These are phyloP conservation scores for Lentinula lateritia DNA, from an alignment of 768 basidiomycete species.

Conservation along the genomic window DNA sequence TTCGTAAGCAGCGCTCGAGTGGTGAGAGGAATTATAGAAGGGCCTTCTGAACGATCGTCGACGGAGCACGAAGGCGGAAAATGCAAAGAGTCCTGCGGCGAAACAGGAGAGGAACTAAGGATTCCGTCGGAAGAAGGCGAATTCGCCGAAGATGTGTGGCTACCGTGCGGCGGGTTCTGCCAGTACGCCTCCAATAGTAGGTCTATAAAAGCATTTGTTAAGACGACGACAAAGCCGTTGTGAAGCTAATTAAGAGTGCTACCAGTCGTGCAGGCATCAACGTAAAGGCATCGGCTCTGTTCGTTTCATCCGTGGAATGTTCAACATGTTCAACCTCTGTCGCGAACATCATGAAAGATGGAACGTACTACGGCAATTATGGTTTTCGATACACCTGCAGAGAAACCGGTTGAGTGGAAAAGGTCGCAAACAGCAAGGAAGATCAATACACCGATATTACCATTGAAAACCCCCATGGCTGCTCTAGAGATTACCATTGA, in stretches of 20 bases:
- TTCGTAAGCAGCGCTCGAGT: conserved; percentile 17
- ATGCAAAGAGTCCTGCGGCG: conserved; percentile 18
- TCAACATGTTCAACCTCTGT: too few relatives aligned
- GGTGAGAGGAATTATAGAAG: conserved; percentile 1
- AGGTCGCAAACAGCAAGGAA: neutral
- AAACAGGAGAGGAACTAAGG: conserved; percentile 33
- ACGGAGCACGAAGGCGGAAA: conserved; percentile 14
- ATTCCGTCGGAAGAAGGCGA: conserved; percentile 19
- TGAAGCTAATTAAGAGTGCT: conserved; percentile 8
- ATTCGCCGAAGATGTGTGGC: conserved; percentile 18
- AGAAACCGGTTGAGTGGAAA: neutral
- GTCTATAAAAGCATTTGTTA: conserved; percentile 9
- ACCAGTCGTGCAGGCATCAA: conserved; percentile 25
- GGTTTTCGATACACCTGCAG: conserved; percentile 19
- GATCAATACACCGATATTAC: conserved; percentile 20
- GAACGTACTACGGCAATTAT: conserved; percentile 22
- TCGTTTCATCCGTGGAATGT: conserved; percentile 16
- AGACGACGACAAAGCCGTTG: neutral
- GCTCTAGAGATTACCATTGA: conserved; percentile 20
- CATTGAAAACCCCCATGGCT: conserved; percentile 24
- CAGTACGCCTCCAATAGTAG: conserved; percentile 26
- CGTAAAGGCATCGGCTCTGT: conserved; percentile 21
- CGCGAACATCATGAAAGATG: too few relatives aligned
- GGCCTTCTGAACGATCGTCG: neutral
- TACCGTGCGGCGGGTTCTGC: conserved; percentile 22